Conservation (phyloP, 768 basidiomycete genomes). For the Chalciporus pseudorubinellus region DNA sequence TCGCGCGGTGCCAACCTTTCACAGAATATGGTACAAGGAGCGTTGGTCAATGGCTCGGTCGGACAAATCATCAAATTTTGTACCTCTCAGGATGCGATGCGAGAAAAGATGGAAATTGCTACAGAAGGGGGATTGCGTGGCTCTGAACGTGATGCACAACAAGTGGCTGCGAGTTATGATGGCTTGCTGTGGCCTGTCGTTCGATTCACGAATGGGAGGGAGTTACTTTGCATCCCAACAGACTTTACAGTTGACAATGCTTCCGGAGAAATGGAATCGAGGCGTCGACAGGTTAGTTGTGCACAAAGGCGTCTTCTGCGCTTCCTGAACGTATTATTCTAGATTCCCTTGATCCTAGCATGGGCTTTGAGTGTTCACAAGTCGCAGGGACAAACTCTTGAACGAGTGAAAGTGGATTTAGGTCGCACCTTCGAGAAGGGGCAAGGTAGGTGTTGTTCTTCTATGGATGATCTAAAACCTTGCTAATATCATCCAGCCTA, state of each 20-base stretch:
- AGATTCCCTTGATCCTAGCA: slow-evolving; percentile 67
- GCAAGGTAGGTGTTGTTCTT: slow-evolving; percentile 48
- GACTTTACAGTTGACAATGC: slow-evolving; percentile 67
- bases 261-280: slow-evolving; percentile 56
- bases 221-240: slow-evolving; percentile 48
- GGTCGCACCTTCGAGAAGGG: slow-evolving; percentile 75
- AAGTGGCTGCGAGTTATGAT: slow-evolving; percentile 17
- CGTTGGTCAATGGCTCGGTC: slow-evolving; percentile 68
- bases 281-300: slow-evolving; percentile 50
- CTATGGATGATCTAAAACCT: not conserved
- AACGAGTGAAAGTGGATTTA: slow-evolving; percentile 80
- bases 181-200: slow-evolving; percentile 57
- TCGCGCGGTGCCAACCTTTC: not conserved
- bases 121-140: slow-evolving; percentile 33
- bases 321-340: slow-evolving; percentile 18
- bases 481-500: slow-evolving; percentile 43
- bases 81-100: slow-evolving; percentile 42
- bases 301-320: not conserved
- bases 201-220: slow-evolving; percentile 49
- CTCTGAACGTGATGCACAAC: slow-evolving; percentile 24
- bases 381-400: slow-evolving; percentile 85
- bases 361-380: slow-evolving; percentile 91
- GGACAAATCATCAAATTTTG: slow-evolving; percentile 52
- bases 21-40: slow-evolving; percentile 68
- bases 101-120: slow-evolving; percentile 37